Evolutionary conservation across 176 grass and related monocot genomes (phyloP), one percentile per base, ranked within the genome.

Genomic region (Paspalum vaginatum): DNA sequence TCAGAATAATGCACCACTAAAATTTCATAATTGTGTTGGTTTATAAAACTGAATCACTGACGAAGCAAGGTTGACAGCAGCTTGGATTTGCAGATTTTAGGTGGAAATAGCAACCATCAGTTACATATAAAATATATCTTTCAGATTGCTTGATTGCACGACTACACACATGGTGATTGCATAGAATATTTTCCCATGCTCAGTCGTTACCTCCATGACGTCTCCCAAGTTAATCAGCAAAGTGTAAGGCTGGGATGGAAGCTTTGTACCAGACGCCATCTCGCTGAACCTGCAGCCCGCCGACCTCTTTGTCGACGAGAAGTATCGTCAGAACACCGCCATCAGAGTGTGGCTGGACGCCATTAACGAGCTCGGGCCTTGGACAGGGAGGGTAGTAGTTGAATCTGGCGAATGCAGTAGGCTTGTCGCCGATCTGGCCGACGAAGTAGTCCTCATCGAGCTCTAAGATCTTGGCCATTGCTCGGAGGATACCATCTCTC

Each of bases 301-400:
- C 22, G 10, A 61, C 12, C 11, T 26, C 22, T 1, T 26, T 61
- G 58, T 61, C 48, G 0, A 71, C 37, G 0, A 91, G 61, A 73
- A 94, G 79, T 37, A 94, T 45, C 0, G 92, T 91, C 2, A 94
- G 56, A 40, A 40, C 25, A 20, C 27, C 13, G 13, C 27, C 26
- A 5, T 94, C 92, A 9, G 83, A 60, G 50, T 94, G 92, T 74
- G 86, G 88, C 46, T 74, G 88, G 18, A 87, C 0, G 25, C 92
- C 92, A 41, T 74, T 58, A 10, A 94, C 92, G 17, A 75, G 68
- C 11, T 91, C 92, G 0, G 92, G 92, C 11, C 71, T 77, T 25
- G 79, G 68, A 39, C 92, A 91, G 9, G 61, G 75, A 15, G 88
- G 89, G 27, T 87, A 94, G 50, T 85, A 84, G 58, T 80, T 89